phyloP scores from a whole-genome alignment of 129 eudicot genomes.

The Solidago caesia region DNA sequence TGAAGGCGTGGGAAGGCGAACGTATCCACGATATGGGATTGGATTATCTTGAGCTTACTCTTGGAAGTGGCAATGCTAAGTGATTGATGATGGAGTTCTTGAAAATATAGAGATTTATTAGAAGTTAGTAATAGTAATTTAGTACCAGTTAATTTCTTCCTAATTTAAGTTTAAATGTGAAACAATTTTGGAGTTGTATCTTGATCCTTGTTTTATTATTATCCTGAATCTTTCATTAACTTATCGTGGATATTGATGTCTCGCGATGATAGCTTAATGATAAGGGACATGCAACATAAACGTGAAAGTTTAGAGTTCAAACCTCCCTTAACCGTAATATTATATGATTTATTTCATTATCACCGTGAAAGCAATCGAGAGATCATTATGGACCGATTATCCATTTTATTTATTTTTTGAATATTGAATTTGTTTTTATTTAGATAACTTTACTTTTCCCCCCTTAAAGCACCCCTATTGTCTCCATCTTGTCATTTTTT shows the following conservation, averaged over 20 bases:
- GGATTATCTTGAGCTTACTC: constrained; percentile 95
- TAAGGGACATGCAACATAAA: no score
- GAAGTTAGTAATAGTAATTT: constrained; percentile 17
- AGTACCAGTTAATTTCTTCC: constrained; percentile 13
- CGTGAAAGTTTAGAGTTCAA: no score
- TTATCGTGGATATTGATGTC: constrained; percentile 7
- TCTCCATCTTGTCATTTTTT: neutral
- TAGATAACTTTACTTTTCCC: neutral
- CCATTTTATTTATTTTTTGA: no score
- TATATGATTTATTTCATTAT: no score
- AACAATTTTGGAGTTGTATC: constrained; percentile 10
- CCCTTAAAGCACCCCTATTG: neutral
- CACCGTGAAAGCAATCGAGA: no score
- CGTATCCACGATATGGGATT: constrained; percentile 89
- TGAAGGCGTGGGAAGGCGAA: constrained; percentile 94
- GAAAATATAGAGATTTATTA: constrained; percentile 20
- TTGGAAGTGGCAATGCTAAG: constrained; percentile 63
- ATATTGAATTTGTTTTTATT: neutral
- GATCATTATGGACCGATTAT: no score
- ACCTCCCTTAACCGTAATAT: no score
- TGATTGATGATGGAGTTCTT: constrained; percentile 25
- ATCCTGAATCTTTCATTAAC: neutral
- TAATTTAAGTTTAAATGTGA: constrained; percentile 1
- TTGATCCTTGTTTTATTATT: constrained; percentile 1
- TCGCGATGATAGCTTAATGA: no score